Base-by-base conservation (phyloP, 441 rosid species). In the Brassica hybrid region DNA sequence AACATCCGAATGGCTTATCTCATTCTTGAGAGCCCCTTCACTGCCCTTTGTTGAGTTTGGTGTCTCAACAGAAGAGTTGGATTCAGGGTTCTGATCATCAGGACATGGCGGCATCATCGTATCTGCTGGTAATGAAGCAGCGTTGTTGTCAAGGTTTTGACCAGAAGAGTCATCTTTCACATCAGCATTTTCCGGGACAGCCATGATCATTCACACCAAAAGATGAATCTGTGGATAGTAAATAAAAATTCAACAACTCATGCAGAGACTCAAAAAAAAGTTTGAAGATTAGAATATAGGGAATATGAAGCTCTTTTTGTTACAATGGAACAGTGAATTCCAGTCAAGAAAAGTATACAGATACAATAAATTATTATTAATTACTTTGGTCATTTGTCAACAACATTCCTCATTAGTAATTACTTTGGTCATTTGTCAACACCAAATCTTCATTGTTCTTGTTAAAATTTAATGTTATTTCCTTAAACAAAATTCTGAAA, bases 171-270 rank as follows among this genome's bases (percentile, higher is more conserved):
- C 88, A 74, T 84, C 82, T 84, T 85, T 86, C 9, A 85, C 82
- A 75, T 86, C 96, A 76, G 89, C 87, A 86, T 84, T 85, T 77
- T 93, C 96, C 61, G 83, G 86, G 27, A 88, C 88, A 72, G 90
- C 93, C 97, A 93, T 93, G 85, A 83, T 89, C 82, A 23, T 59
- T 59, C 57, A 52, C 64, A 41, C 41, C 16, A 61, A 50, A 58
- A 67, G 17, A 72, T 61, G 72, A 45, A 75, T 10, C 25, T 5
- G 59, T 41, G n/a, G 45, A 62, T 48, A 1, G 32, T 45, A 25
- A 17, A 52, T 30, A 30, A 14, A 25, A 86, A 72, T 74, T 19
- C 66, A 23, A 32, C n/a, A 34, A 85, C 38, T 34, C 38, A 34
- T 34, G 38, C 7, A 34, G 38, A 19, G 45, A 16, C 27, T 61